These are phyloP conservation scores for Maudiozyma bulderi DNA, from an alignment of 805 yeast species.

Conservation along the genomic window DNA sequence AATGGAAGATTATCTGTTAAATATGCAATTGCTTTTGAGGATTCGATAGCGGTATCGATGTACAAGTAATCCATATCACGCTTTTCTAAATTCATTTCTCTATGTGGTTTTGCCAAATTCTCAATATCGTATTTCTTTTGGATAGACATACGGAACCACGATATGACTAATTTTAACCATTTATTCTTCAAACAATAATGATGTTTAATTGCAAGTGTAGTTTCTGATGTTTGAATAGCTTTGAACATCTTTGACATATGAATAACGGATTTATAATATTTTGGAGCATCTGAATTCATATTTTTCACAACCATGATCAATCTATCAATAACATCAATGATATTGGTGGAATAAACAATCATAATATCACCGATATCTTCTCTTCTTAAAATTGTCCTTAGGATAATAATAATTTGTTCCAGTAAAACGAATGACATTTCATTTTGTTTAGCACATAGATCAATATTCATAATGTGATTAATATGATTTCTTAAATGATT, in stretches of 20 bases:
- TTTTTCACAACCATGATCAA: constrained; percentile 19
- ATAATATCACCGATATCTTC: constrained; percentile 28
- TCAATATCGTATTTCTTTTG: constrained; percentile 30
- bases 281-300: constrained; percentile 17
- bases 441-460: constrained; percentile 16
- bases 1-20: constrained; percentile 48
- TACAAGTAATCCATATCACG: constrained; percentile 40
- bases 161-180: constrained; percentile 37
- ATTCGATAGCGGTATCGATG: constrained; percentile 55
- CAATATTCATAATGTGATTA: constrained; percentile 21
- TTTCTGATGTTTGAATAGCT: constrained; percentile 25
- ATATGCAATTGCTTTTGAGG: constrained; percentile 47
- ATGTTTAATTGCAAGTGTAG: constrained; percentile 27
- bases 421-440: constrained; percentile 29
- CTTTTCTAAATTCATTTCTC: constrained; percentile 28
- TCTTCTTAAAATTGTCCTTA: constrained; percentile 33
- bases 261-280: constrained; percentile 26
- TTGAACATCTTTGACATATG: constrained; percentile 28
- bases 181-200: constrained; percentile 40
- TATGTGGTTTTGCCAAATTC: constrained; percentile 26
- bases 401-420: constrained; percentile 41
- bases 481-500: constrained; percentile 35
- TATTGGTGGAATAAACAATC: constrained; percentile 28
- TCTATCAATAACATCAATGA: constrained; percentile 29
- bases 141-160: constrained; percentile 48